These are phyloP conservation scores for Crassisporium funariophilum DNA, from an alignment of 768 basidiomycete species.

Conservation along the genomic window DNA sequence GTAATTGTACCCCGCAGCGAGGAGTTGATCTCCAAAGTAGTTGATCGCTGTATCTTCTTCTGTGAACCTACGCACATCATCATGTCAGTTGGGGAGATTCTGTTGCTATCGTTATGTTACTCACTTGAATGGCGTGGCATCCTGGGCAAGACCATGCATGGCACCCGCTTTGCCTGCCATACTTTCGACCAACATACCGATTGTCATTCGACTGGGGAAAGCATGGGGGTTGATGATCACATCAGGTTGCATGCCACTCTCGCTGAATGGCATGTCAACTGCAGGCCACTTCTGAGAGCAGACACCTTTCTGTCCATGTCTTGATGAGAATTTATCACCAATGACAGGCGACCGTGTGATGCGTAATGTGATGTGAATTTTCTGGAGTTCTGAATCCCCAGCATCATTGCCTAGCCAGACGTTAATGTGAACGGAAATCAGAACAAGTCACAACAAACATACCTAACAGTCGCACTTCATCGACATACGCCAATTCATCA, in stretches of 20 bases:
- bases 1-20: slow-evolving; percentile 96
- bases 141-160: slow-evolving; percentile 97
- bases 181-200: slow-evolving; percentile 99
- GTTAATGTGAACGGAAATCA: slow-evolving; percentile 1
- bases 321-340: slow-evolving; percentile 98
- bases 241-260: slow-evolving; percentile 98
- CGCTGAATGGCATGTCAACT: slow-evolving; percentile 98
- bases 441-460: slow-evolving; percentile 19
- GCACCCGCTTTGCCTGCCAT: slow-evolving; percentile 99
- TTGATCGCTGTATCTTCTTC: slow-evolving; percentile 97
- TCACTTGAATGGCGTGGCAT: slow-evolving; percentile 97
- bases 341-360: slow-evolving; percentile 96
- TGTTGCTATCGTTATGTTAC: slow-evolving; percentile 28
- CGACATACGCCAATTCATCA: slow-evolving; percentile 87
- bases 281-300: slow-evolving; percentile 99
- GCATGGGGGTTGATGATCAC: slow-evolving; percentile 99
- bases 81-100: slow-evolving; percentile 10
- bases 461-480: slow-evolving; percentile 92
- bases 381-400: slow-evolving; percentile 87
- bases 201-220: slow-evolving; percentile 99
- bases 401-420: slow-evolving; percentile 69
- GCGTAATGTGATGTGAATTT: slow-evolving; percentile 90
- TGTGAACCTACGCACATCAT: slow-evolving; percentile 68
- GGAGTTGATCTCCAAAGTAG: slow-evolving; percentile 95
- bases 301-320: slow-evolving; percentile 99